A percentile compares a stretch with the other conserved stretches of the same genome.
phyloP scores from a whole-genome alignment of 805 yeast species.

The Myxozyma melibiosi region DNA sequence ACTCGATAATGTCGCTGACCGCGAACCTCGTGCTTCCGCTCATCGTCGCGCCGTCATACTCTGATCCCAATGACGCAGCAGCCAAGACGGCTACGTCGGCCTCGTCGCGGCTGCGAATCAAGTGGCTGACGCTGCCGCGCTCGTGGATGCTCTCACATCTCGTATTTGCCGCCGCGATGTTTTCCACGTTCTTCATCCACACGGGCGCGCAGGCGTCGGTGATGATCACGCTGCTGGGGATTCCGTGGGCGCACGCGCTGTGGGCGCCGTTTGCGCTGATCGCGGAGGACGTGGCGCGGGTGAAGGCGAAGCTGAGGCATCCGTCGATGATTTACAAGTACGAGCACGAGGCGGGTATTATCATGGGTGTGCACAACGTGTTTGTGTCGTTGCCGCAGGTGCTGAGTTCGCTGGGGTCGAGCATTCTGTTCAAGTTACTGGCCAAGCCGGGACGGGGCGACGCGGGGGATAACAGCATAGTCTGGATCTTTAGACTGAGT shows the following conservation, averaged over 20 bases:
- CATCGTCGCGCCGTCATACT: slow-evolving; percentile 44
- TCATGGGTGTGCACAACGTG: slow-evolving; percentile 60
- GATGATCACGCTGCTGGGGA: slow-evolving; percentile 56
- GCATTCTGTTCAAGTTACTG: slow-evolving; percentile 50
- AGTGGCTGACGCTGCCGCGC: slow-evolving; percentile 31
- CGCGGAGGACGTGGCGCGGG: slow-evolving; percentile 58
- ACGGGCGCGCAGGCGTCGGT: slow-evolving; percentile 50
- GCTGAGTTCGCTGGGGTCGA: slow-evolving; percentile 52
- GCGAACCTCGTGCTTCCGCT: slow-evolving; percentile 52
- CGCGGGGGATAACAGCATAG: slow-evolving; percentile 49
- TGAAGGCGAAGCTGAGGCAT: slow-evolving; percentile 48
- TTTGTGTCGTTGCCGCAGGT: slow-evolving; percentile 63
- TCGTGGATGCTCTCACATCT: slow-evolving; percentile 57
- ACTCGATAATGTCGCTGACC: slow-evolving; percentile 52
- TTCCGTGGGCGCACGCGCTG: slow-evolving; percentile 66
- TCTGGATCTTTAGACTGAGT: slow-evolving; percentile 61
- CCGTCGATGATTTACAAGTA: slow-evolving; percentile 35
- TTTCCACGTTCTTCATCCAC: slow-evolving; percentile 50
- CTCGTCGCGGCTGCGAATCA: slow-evolving; percentile 16
- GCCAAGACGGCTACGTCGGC: no score
- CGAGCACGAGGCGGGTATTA: slow-evolving; percentile 59
- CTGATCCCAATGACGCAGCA: slow-evolving; percentile 18
- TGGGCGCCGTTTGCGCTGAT: slow-evolving; percentile 70
- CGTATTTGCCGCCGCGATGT: slow-evolving; percentile 53
- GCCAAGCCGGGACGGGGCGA: slow-evolving; percentile 33